These are phyloP conservation scores for Euphorbia schlechtendalii DNA, from an alignment of 441 rosid species.

Conservation along the genomic window DNA sequence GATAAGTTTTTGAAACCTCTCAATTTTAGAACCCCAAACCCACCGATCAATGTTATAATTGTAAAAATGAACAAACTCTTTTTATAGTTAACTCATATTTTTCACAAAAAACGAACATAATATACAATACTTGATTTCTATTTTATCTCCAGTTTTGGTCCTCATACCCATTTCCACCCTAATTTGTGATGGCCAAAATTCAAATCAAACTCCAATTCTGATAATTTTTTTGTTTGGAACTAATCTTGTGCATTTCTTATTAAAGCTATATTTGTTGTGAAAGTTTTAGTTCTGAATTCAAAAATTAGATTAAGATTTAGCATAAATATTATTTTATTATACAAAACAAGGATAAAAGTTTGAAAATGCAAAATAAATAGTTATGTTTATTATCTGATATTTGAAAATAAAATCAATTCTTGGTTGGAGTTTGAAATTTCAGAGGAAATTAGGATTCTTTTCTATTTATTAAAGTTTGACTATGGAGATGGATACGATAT, in stretches of 20 bases:
- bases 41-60: neutral
- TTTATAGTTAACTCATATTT: neutral
- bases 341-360: too few species aligned
- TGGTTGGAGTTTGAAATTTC: neutral
- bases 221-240: too few species aligned
- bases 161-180: neutral
- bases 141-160: too few species aligned
- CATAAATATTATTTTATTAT: too few species aligned
- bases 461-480: neutral
- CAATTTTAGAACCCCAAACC: neutral
- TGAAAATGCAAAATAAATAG: too few species aligned
- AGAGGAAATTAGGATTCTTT: neutral
- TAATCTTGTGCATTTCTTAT: too few species aligned
- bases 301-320: neutral
- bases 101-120: neutral
- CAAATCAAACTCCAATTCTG: too few species aligned
- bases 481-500: slow-evolving; percentile 50
- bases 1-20: slow-evolving; percentile 2
- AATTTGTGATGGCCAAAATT: neutral
- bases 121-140: too few species aligned
- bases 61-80: neutral
- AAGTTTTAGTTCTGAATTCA: neutral
- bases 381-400: neutral
- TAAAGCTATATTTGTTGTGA: neutral
- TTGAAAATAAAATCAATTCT: neutral